Evolutionary conservation across 106 monocot genomes (phyloP).

Genomic region (Dendrobium chrysotoxum): DNA sequence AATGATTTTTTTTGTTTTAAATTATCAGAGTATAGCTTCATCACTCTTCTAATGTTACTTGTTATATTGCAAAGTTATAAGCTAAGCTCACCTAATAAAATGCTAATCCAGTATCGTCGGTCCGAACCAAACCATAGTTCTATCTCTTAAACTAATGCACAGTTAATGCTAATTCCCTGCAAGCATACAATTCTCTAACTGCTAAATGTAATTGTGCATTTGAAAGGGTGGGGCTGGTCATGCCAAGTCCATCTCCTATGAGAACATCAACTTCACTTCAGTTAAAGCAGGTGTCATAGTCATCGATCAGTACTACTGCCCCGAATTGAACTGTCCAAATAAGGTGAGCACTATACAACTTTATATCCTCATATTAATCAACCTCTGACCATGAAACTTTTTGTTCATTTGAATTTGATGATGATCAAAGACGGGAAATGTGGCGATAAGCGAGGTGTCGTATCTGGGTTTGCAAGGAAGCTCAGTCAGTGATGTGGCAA

Average conservation of each 20-base stretch:
- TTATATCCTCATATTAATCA: too few species aligned
- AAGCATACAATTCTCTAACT: too few species aligned
- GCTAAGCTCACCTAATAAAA: neutral
- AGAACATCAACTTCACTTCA: constrained; percentile 10
- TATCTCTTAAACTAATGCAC: too few species aligned
- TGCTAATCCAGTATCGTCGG: too few species aligned
- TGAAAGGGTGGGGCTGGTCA: constrained; percentile 18
- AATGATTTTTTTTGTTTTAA: too few species aligned
- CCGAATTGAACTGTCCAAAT: constrained; percentile 5
- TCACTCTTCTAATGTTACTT: neutral
- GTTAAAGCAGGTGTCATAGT: neutral
- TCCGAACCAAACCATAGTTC: too few species aligned
- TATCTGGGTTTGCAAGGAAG: constrained; percentile 7
- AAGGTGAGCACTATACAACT: constrained; percentile 9
- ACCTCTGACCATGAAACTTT: too few species aligned
- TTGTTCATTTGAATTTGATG: too few species aligned
- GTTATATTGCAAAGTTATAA: neutral
- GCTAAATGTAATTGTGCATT: too few species aligned
- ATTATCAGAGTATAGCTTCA: too few species aligned
- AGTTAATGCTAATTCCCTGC: too few species aligned
- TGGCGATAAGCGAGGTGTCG: neutral
- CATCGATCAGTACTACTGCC: constrained; percentile 17
- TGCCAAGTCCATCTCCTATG: constrained; percentile 5
- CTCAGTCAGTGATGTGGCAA: constrained; percentile 9
- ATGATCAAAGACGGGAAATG: too few species aligned